A percentile compares a stretch with the other conserved stretches of the same genome.
These are phyloP conservation scores for Catharanthus roseus DNA, from an alignment of 257 asterid genomes.

Conservation along the genomic window DNA sequence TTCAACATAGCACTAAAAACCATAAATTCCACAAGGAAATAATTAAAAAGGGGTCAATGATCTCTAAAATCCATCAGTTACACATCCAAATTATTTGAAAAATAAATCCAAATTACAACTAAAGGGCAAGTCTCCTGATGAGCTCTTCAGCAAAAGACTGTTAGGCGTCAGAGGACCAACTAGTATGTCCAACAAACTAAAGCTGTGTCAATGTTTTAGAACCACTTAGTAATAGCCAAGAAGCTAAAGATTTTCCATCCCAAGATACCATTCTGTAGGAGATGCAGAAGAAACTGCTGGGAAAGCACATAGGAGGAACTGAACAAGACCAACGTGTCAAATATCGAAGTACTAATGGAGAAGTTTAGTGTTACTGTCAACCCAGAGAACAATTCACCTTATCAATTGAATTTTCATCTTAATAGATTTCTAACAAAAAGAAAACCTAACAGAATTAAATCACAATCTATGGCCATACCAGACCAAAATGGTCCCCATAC, in stretches of 20 bases:
- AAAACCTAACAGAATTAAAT: background rate
- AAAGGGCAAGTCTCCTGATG: background rate
- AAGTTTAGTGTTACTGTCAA: background rate
- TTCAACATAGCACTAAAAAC: background rate
- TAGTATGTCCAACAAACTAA: background rate
- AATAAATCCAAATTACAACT: background rate
- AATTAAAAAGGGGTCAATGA: background rate
- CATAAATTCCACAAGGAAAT: background rate
- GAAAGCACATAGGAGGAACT: background rate
- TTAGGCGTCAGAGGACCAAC: background rate
- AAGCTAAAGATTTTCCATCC: background rate
- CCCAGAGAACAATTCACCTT: background rate
- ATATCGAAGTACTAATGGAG: background rate
- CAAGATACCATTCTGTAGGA: background rate
- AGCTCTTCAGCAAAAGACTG: background rate
- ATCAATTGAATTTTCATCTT: background rate
- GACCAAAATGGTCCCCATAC: conserved; percentile 99
- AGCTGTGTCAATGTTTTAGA: background rate
- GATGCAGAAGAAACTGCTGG: background rate
- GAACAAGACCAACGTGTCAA: background rate
- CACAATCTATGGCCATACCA: conserved; percentile 36
- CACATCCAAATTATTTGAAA: background rate
- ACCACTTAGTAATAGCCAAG: background rate
- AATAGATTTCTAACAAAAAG: background rate
- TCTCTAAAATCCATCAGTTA: background rate